Evolutionary conservation across 352 stramenopile species (phyloP).

Genomic region (Phytophthora hibernalis): DNA sequence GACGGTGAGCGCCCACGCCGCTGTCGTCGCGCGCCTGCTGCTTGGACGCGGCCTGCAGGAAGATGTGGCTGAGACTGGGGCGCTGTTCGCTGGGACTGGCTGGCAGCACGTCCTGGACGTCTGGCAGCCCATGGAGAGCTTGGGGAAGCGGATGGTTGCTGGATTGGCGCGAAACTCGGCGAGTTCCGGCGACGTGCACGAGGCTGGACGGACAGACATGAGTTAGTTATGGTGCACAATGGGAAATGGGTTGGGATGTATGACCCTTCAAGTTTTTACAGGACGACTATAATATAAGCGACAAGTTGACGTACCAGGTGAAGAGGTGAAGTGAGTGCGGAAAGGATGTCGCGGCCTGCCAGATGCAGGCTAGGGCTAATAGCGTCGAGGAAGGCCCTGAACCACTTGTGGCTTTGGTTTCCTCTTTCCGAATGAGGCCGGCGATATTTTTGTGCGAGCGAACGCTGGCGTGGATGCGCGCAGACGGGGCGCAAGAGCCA

Average conservation of each 20-base stretch:
- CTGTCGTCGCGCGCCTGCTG: conserved; percentile 43
- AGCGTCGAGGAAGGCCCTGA: conserved; percentile 24
- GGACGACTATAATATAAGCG: background rate
- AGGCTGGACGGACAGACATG: conserved; percentile 11
- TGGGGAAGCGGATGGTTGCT: conserved; percentile 45
- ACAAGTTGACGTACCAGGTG: background rate
- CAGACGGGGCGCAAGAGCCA: conserved; percentile 38
- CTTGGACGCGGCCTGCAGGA: conserved; percentile 54
- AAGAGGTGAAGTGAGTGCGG: conserved; percentile 23
- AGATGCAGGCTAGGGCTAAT: conserved; percentile 40
- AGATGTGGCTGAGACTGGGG: conserved; percentile 61
- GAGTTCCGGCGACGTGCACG: conserved; percentile 36
- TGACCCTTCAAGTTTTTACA: background rate
- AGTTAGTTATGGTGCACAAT: conserved; percentile 5
- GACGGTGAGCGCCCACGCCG: conserved; percentile 30
- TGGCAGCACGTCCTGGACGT: conserved; percentile 60
- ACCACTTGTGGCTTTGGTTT: conserved; percentile 29
- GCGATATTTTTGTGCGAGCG: conserved; percentile 38
- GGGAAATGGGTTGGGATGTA: conserved; percentile 11
- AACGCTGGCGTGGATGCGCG: conserved; percentile 10
- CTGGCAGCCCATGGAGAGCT: conserved; percentile 64
- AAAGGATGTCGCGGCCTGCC: conserved; percentile 21
- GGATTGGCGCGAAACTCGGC: conserved; percentile 24
- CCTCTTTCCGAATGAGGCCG: conserved; percentile 38
- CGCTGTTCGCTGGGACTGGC: conserved; percentile 38